These are phyloP conservation scores for Vitellaria paradoxa DNA, from an alignment of 179 eudicot species.

Conservation along the genomic window DNA sequence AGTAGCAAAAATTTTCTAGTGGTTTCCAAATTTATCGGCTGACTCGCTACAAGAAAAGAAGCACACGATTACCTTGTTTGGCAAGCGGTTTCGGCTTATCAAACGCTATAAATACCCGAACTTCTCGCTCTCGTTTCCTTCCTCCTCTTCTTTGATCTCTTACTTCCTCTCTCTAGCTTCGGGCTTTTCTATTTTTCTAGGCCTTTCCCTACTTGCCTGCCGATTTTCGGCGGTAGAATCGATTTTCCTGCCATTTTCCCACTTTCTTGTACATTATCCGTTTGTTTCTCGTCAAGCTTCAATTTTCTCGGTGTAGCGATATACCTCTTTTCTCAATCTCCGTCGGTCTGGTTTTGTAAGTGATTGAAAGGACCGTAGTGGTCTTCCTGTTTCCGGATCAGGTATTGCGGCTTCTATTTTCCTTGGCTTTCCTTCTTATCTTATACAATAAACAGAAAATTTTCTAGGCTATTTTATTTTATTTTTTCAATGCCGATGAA, in stretches of 20 bases:
- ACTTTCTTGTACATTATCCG: not conserved
- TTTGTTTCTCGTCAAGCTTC: constrained; percentile 7
- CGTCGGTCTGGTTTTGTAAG: not conserved
- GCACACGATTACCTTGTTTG: constrained; percentile 26
- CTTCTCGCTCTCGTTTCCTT: not conserved
- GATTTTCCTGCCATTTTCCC: not conserved
- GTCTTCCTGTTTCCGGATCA: constrained; percentile 6
- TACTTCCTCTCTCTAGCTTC: not conserved
- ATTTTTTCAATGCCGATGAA: not conserved
- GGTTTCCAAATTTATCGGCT: not conserved
- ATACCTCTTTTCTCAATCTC: not conserved
- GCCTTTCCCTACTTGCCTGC: constrained; percentile 3
- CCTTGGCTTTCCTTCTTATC: not conserved
- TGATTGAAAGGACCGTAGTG: not conserved
- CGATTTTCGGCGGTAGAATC: constrained; percentile 11
- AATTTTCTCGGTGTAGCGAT: not conserved
- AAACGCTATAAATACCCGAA: constrained; percentile 46
- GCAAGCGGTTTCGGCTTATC: constrained; percentile 35
- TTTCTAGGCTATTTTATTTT: not conserved
- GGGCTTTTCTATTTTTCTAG: not conserved
- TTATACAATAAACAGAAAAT: not conserved
- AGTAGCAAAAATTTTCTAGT: not conserved
- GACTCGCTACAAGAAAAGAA: too few relatives aligned
- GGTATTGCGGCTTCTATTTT: constrained; percentile 1
- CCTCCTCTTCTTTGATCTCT: not conserved